A percentile compares a stretch with the other conserved stretches of the same genome.
Evolutionary conservation across 345 rosid genomes (phyloP).

Genomic region (Boechera divaricarpa): DNA sequence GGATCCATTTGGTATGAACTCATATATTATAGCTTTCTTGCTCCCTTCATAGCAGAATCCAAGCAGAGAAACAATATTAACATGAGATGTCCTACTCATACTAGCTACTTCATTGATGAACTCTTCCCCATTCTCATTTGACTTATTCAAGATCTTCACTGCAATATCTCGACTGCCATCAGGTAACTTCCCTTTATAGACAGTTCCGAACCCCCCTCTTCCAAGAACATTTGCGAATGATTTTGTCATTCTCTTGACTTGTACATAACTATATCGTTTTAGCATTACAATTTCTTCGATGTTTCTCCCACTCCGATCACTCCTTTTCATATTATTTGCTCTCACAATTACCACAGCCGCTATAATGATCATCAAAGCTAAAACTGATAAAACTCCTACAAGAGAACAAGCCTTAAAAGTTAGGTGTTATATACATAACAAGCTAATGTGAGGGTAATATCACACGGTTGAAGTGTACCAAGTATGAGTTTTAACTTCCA

Average conservation of each 20-base stretch:
- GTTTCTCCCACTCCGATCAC: not conserved
- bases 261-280: not conserved
- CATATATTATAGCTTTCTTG: not conserved
- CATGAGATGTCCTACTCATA: slow-evolving; percentile 1
- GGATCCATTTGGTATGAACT: not conserved
- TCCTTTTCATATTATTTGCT: not conserved
- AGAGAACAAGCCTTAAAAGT: not conserved
- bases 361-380: not conserved
- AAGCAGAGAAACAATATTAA: not conserved
- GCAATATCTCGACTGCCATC: not conserved
- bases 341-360: not conserved
- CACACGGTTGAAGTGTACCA: not conserved
- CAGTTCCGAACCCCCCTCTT: not conserved
- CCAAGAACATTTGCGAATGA: not conserved
- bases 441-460: not conserved
- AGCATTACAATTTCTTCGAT: not conserved
- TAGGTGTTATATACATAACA: not conserved
- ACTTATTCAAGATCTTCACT: not conserved
- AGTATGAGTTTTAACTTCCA: not conserved
- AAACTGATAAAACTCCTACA: not conserved
- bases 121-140: not conserved
- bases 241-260: not conserved
- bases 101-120: not conserved
- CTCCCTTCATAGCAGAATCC: not conserved
- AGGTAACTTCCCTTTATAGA: not conserved